Base-by-base conservation (phyloP, 1,284 basidiomycete genomes). In the Rhodotorula sp. region DNA sequence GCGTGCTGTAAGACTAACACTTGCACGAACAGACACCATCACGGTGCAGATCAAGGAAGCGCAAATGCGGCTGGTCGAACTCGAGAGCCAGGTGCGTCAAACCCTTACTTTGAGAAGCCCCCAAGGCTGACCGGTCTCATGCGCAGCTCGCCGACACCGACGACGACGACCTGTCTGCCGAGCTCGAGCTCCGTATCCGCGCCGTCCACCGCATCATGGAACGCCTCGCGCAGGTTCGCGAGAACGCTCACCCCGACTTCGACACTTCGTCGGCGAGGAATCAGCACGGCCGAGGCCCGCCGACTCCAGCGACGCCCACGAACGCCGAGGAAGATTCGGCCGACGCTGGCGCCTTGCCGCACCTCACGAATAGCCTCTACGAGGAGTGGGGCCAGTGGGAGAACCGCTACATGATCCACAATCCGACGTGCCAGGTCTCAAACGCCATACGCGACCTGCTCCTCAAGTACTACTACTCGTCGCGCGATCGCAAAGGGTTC, bases 321-420 rank as follows among this genome's bases (percentile, higher is more conserved):
- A 44, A n/a, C n/a, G 44, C 15, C 28, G 46, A 47, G 56, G 68
- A 73, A 30, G 68, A 73, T 9, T 56, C 53, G 30, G 72, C 51
- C 26, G 69, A 71, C 30, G 65, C 67, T 16, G 20, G 44, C 10
- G 61, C 71, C 20, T 53, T 75, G 9, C 74, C 72, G 26, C 67
- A 70, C 55, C 59, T 72, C 54, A 71, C 65, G 9, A 67, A 62
- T 55, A 52, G 68, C 84, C 86, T 71, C 81, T 87, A 77, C 31
- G 82, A 87, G 34, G 91, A 94, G 77, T 90, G 90, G 86, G 85
- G 85, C 1, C 86, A 88, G 74, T 95, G 96, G 80, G 88, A 91
- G 79, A 91, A 95, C 76, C 92, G 94, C 28, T 91, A 93, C 78
- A 90, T 96, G 77, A 85, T 94, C 16, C 93, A 97, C 81, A 89